A percentile compares a stretch with the other conserved stretches of the same genome.
phyloP scores from a whole-genome alignment of 495 filamentous ascomycete species.

The Delitschia confertaspora region DNA sequence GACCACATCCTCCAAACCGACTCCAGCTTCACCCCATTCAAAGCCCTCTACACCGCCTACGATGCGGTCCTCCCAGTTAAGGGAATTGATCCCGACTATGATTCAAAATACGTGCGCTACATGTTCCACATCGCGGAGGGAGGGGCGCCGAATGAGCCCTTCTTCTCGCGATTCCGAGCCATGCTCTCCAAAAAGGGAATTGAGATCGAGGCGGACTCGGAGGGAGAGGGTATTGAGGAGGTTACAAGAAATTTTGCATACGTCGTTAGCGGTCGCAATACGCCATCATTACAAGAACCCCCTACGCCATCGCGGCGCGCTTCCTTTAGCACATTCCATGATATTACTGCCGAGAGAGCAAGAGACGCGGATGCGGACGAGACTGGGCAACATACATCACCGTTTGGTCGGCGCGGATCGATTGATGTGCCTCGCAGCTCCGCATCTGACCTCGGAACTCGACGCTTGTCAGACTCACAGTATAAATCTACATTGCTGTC shows the following conservation, averaged over 20 bases:
- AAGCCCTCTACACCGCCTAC: conserved; percentile 73
- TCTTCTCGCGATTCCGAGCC: conserved; percentile 60
- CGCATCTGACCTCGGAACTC: conserved; percentile 1
- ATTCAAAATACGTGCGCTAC: conserved; percentile 65
- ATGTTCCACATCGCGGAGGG: conserved; percentile 64
- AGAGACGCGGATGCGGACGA: conserved; percentile 26
- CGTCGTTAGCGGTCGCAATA: too few species aligned
- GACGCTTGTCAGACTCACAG: conserved; percentile 5
- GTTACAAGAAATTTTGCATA: conserved; percentile 28
- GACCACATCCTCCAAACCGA: too few species aligned
- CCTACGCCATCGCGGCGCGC: conserved; percentile 42
- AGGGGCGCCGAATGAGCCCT: conserved; percentile 31
- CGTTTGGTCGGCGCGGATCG: too few species aligned
- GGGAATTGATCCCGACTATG: conserved; percentile 60
- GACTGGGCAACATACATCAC: conserved; percentile 28
- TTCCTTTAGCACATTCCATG: conserved; percentile 50
- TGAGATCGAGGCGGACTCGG: conserved; percentile 51
- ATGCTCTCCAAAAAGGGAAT: conserved; percentile 59
- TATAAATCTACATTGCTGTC: conserved; percentile 4
- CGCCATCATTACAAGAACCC: conserved; percentile 7
- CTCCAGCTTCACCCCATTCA: conserved; percentile 55
- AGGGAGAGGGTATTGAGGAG: conserved; percentile 34
- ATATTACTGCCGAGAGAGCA: conserved; percentile 31
- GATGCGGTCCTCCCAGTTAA: conserved; percentile 59
- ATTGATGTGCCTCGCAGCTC: too few species aligned